phyloP scores from a whole-genome alignment of 2,329 filamentous ascomycete species.

The Diplodia mutila region DNA sequence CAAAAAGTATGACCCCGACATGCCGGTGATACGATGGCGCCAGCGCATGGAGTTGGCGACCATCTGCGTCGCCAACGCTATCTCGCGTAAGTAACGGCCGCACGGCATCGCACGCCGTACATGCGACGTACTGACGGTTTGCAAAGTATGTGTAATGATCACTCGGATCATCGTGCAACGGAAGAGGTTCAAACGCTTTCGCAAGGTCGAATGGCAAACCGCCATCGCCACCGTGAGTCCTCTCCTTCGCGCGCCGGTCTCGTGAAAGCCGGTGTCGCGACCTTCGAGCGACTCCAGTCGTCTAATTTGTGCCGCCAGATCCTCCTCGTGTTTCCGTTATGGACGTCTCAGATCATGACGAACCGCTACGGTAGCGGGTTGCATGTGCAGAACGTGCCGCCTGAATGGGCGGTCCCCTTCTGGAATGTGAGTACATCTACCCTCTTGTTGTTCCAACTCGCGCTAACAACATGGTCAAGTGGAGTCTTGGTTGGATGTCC shows the following conservation, averaged over 20 bases:
- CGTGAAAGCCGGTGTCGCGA: neutral
- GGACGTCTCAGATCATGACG: constrained; percentile 20
- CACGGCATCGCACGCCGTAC: neutral
- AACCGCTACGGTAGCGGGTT: constrained; percentile 23
- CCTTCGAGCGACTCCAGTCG: neutral
- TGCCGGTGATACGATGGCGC: constrained; percentile 19
- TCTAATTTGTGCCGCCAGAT: neutral
- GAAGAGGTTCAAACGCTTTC: constrained; percentile 25
- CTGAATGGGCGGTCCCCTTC: constrained; percentile 6
- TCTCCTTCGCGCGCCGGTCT: too few relatives aligned
- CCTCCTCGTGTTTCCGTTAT: constrained; percentile 18
- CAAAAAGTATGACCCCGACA: constrained; percentile 18
- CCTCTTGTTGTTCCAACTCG: neutral
- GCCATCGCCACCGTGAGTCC: constrained; percentile 13
- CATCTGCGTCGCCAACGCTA: constrained; percentile 21
- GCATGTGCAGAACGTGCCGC: constrained; percentile 19
- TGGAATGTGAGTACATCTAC: constrained; percentile 10
- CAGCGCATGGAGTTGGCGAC: constrained; percentile 22
- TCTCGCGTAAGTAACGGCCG: constrained; percentile 3
- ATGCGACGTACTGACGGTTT: neutral
- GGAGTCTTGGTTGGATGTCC: constrained; percentile 14
- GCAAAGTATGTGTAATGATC: constrained; percentile 9
- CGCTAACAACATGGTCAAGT: neutral
- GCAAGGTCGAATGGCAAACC: constrained; percentile 20
- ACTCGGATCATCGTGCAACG: constrained; percentile 20